Conservation (phyloP, 2,329 filamentous ascomycete species). For the Phaeoacremonium minimum region DNA sequence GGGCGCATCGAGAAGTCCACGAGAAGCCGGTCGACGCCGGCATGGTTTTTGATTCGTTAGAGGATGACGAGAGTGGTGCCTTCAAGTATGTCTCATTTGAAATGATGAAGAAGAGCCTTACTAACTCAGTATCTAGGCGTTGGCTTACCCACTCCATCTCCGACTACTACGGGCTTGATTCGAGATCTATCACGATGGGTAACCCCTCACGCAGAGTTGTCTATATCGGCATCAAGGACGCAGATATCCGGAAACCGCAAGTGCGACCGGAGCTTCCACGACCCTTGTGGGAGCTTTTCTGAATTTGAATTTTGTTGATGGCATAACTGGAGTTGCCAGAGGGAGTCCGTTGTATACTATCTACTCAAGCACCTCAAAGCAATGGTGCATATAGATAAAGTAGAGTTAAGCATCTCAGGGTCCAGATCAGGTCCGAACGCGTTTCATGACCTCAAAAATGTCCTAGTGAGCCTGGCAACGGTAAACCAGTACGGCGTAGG, state of each 20-base stretch:
- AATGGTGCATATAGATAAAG: too few species aligned
- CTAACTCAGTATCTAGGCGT: conserved; percentile 47
- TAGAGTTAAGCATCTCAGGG: too few species aligned
- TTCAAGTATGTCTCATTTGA: conserved; percentile 64
- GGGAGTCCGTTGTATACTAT: too few species aligned
- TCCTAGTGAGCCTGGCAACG: too few species aligned
- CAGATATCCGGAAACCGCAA: conserved; percentile 14
- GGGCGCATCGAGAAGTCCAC: conserved; percentile 45
- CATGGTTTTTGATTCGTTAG: conserved; percentile 76
- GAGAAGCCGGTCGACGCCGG: conserved; percentile 57
- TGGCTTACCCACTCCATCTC: conserved; percentile 94
- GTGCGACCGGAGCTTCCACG: conserved; percentile 42
- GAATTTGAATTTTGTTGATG: too few species aligned
- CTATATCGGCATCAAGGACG: conserved; percentile 66
- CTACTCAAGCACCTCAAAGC: too few species aligned
- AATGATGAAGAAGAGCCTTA: conserved; percentile 2
- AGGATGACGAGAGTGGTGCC: conserved; percentile 68
- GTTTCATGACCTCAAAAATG: too few species aligned
- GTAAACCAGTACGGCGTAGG: too few species aligned
- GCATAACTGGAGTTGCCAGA: too few species aligned
- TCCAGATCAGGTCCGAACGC: too few species aligned
- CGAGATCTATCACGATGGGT: conserved; percentile 72
- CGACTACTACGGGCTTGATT: conserved; percentile 84
- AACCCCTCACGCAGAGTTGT: conserved; percentile 72
- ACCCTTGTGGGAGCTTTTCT: conserved; percentile 61